A percentile compares a stretch with the other conserved stretches of the same genome.
Evolutionary conservation across 2,329 filamentous ascomycete species (phyloP).

Genomic region (Botryotinia convoluta): DNA sequence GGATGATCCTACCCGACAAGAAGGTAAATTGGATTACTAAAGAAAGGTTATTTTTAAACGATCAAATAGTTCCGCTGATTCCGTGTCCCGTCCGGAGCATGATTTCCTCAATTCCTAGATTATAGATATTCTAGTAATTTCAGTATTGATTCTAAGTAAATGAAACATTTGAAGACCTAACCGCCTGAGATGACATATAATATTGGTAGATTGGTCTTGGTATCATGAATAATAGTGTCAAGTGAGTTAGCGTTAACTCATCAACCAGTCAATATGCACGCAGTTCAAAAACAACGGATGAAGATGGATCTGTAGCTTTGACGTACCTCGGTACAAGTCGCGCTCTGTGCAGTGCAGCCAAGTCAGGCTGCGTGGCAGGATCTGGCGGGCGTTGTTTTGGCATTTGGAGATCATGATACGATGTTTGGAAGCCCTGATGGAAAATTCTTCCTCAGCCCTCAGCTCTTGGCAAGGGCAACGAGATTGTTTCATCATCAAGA

Average conservation of each 20-base stretch:
- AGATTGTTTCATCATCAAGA: background rate
- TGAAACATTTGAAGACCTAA: background rate
- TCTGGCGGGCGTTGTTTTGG: constrained; percentile 2
- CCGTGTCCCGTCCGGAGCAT: background rate
- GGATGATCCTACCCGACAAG: constrained; percentile 3
- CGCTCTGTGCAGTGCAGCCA: constrained; percentile 8
- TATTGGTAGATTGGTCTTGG: constrained; percentile 3
- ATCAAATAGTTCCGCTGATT: background rate
- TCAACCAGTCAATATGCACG: background rate
- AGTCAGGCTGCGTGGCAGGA: constrained; percentile 7
- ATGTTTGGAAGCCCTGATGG: constrained; percentile 2
- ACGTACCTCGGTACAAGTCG: constrained; percentile 5
- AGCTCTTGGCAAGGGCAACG: constrained; percentile 4
- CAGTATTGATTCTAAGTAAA: background rate
- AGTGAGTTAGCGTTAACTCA: constrained; percentile 5
- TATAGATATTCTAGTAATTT: background rate
- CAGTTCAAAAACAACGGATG: background rate
- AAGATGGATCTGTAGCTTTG: constrained; percentile 7
- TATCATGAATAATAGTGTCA: background rate
- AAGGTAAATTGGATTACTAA: constrained; percentile 6
- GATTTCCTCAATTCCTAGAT: background rate
- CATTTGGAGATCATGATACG: background rate
- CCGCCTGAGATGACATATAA: background rate
- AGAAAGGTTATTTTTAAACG: background rate
- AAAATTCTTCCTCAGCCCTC: constrained; percentile 5